Evolutionary conservation across 805 yeast species (phyloP), one percentile per base, ranked within the genome.

Genomic region (Candida cerambycidarum): DNA sequence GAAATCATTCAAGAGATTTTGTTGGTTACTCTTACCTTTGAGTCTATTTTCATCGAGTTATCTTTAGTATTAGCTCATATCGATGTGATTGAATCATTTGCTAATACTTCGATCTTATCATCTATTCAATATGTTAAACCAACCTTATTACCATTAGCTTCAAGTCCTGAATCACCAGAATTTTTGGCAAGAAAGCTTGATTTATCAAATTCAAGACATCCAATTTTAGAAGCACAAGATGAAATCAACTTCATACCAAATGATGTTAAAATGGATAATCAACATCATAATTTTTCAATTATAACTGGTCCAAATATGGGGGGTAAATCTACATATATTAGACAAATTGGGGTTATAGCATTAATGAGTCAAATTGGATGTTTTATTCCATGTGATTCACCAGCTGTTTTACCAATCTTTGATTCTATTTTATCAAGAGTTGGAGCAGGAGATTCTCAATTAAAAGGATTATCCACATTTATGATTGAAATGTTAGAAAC

Each of bases 221-320:
- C 99, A 6, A 89, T 96, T 49, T 71, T 93, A 55, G 99, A 93
- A 62, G 86, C 81, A 41, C 97, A 89, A 60, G 96, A 90, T 49
- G 96, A 88, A 48, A 70, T 90, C 41, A 75, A 79, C n/a, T 93
- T 93, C 56, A 92, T 93, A 47, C 80, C 97, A 3, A 93, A 93
- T 61, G 97, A 93, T 59, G 85, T 89, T n/a, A 62, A 69, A 9
- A 68, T 93, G 43, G 67, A 72, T 11, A 78, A 79, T 37, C 48
- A 37, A 3, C 52, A 51, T 12, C 65, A 62, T 1, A 69, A 79
- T 45, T 92, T 93, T 55, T 71, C 80, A 6, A 85, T 93, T 15
- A 88, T 93, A 18, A 90, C 97, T 0, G 97, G 97, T 25, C 97
- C 97, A 28, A 90, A 90, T 59, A 90, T 90, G 97, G 97, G 97